Evolutionary conservation across 1,139 yeast species (phyloP), one percentile per base, ranked within the genome.

Genomic region (Geotrichum macrosporum): DNA sequence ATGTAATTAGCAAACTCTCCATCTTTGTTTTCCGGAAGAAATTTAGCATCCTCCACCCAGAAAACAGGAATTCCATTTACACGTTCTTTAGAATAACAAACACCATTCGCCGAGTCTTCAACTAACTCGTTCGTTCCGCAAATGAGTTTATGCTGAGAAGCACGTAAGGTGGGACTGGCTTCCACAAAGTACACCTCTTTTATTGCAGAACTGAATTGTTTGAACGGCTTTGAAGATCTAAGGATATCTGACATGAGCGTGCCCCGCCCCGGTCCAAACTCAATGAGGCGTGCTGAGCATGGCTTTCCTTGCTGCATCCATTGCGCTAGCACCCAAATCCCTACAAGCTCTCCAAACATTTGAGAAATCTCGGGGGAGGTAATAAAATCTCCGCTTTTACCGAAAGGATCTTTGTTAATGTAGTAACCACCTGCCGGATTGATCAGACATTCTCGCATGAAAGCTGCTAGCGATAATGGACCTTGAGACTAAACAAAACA

Each of bases 301-400:
- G 88, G 85, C 35, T 64, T 66, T 1, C 72, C 70, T 57, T 83
- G 89, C 2, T 70, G 65, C 44, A 75, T 58, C 86, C 89, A 84
- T 21, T 76, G 73, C 2, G 72, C 61, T 24, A 68, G 51, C 9
- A 67, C 46, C 88, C 94, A 86, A 8, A 86, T 69, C 0, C 94
- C 95, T 47, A 85, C 74, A 71, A 85, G 77, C 61, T 86, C 95
- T 9, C 95, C 95, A 69, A 86, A 86, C 67, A 85, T 82, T 40
- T 86, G 87, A 3, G 94, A 82, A 43, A 86, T 84, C 65, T 86
- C 95, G 0, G 95, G 95, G 0, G 92, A 81, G 0, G 95, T 86
- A 48, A 82, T 75, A 62, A 86, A 86, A 64, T 86, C 95, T 4
- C 95, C 95, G 10, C 63, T 59, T 0, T 69, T 55, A 48, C 85